Evolutionary conservation across 2,329 filamentous ascomycete genomes (phyloP).

Genomic region (Taxawa tesnikishii): DNA sequence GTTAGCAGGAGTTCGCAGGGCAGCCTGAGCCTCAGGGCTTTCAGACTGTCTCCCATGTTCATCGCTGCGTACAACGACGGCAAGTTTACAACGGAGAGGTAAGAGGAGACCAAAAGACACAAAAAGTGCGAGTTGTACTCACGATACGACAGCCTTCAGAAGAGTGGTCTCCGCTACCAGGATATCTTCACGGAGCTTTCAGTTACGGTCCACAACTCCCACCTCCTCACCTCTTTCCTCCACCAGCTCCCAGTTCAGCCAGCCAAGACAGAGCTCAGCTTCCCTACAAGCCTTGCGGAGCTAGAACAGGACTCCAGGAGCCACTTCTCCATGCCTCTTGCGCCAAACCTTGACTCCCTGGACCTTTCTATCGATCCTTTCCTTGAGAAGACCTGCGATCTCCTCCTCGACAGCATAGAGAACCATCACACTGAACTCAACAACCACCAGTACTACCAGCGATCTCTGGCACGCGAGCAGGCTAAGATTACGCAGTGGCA

Average conservation of each 20-base stretch:
- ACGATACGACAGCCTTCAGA: constrained; percentile 58
- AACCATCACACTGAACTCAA: constrained; percentile 97
- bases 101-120: constrained; percentile 22
- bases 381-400: constrained; percentile 95
- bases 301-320: constrained; percentile 55
- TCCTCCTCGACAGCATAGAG: constrained; percentile 93
- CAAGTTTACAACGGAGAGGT: constrained; percentile 96
- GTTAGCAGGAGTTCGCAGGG: constrained; percentile 92
- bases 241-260: constrained; percentile 73
- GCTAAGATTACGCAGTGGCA: constrained; percentile 96
- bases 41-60: constrained; percentile 77
- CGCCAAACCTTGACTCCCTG: constrained; percentile 79
- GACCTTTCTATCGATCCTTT: constrained; percentile 94
- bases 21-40: constrained; percentile 77
- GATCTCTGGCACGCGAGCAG: constrained; percentile 87
- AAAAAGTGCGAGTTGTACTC: constrained; percentile 11
- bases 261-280: constrained; percentile 51
- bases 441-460: constrained; percentile 97
- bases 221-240: constrained; percentile 88
- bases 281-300: constrained; percentile 68
- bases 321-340: constrained; percentile 51
- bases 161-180: constrained; percentile 84
- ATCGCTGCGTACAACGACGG: constrained; percentile 89
- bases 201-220: constrained; percentile 86
- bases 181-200: constrained; percentile 89